These are phyloP conservation scores for Wickerhamomyces xylosicus DNA, from an alignment of 805 yeast genomes.

Conservation along the genomic window DNA sequence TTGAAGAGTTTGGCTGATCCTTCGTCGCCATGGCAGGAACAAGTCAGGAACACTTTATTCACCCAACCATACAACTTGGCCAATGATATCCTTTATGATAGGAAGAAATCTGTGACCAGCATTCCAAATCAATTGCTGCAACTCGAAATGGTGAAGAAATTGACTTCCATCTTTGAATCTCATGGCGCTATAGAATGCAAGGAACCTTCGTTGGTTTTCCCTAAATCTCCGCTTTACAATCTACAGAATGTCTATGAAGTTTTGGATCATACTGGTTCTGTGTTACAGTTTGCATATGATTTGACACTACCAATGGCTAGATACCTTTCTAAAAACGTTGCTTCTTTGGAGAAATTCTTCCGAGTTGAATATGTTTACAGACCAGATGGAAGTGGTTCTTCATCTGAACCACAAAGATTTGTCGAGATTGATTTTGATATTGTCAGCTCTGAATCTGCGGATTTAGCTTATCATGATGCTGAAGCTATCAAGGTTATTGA, in stretches of 20 bases:
- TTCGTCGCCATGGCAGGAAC: conserved; percentile 89
- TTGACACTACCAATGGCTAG: conserved; percentile 86
- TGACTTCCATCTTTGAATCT: conserved; percentile 51
- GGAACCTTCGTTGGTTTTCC: conserved; percentile 60
- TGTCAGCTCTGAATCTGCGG: conserved; percentile 37
- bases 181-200: conserved; percentile 86
- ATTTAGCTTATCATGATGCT: conserved; percentile 62
- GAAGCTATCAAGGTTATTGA: conserved; percentile 78
- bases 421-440: conserved; percentile 82
- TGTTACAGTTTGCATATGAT: conserved; percentile 83
- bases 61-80: conserved; percentile 80
- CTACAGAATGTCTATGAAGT: conserved; percentile 67
- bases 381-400: conserved; percentile 40
- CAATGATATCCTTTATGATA: conserved; percentile 75
- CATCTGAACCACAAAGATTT: conserved; percentile 67
- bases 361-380: conserved; percentile 79
- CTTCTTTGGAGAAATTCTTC: conserved; percentile 48
- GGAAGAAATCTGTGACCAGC: conserved; percentile 19
- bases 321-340: conserved; percentile 54
- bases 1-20: conserved; percentile 79
- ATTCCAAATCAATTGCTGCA: conserved; percentile 45
- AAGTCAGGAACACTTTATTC: conserved; percentile 79
- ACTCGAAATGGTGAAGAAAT: conserved; percentile 46
- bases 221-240: conserved; percentile 65
- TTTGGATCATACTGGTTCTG: conserved; percentile 78